These are phyloP conservation scores for Oxytropis ochrocephala DNA, from an alignment of 306 rosid species.

Conservation along the genomic window DNA sequence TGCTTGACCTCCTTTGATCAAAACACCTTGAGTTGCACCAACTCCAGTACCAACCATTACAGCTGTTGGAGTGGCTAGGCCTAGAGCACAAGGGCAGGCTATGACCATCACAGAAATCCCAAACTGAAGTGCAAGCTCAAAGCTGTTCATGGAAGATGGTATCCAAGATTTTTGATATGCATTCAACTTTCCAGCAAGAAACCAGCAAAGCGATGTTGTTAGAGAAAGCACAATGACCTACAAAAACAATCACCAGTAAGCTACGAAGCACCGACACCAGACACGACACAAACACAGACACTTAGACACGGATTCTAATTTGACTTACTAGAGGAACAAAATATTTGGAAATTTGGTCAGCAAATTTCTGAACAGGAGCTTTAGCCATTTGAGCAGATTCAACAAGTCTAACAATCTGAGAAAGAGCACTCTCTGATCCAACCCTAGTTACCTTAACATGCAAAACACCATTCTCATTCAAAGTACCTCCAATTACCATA, in stretches of 20 bases:
- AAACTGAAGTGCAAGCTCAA: slow-evolving; percentile 86
- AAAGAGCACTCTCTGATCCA: slow-evolving; percentile 78
- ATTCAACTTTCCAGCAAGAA: slow-evolving; percentile 56
- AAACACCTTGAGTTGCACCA: slow-evolving; percentile 85
- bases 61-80: slow-evolving; percentile 89
- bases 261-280: no score
- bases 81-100: slow-evolving; percentile 94
- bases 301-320: no score
- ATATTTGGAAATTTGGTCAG: slow-evolving; percentile 71
- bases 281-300: no score
- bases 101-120: slow-evolving; percentile 92
- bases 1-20: slow-evolving; percentile 89
- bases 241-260: background rate
- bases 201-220: slow-evolving; percentile 73
- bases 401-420: slow-evolving; percentile 81
- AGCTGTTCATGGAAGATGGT: slow-evolving; percentile 62
- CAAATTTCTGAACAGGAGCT: slow-evolving; percentile 84
- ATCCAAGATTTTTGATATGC: slow-evolving; percentile 72
- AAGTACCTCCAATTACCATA: slow-evolving; percentile 71
- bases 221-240: slow-evolving; percentile 67
- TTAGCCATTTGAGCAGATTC: slow-evolving; percentile 92
- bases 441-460: slow-evolving; percentile 75
- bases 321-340: slow-evolving; percentile 77
- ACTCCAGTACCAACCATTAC: slow-evolving; percentile 95
- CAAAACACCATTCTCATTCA: slow-evolving; percentile 79